Evolutionary conservation across 2,329 filamentous ascomycete species (phyloP).

Genomic region (Penicillium sp.): DNA sequence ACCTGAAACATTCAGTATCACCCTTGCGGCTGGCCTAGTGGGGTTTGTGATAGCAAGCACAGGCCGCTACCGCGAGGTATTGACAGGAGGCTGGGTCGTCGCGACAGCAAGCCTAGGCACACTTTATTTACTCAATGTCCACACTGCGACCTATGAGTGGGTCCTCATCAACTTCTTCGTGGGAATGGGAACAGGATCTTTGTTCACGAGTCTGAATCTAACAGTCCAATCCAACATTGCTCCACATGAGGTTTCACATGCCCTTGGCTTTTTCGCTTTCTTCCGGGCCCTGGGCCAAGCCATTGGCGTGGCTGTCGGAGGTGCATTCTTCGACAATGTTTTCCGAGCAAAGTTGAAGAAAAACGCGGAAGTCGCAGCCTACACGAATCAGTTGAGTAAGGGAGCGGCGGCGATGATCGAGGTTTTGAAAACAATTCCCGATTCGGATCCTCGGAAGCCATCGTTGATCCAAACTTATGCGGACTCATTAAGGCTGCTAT

Average conservation of each 20-base stretch:
- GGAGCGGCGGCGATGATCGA: not conserved
- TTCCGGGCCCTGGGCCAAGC: slow-evolving; percentile 13
- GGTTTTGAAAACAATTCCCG: not conserved
- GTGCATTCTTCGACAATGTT: slow-evolving; percentile 4
- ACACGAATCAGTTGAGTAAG: not conserved
- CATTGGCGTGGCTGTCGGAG: slow-evolving; percentile 15
- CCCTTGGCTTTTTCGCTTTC: slow-evolving; percentile 12
- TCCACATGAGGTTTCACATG: slow-evolving; percentile 5
- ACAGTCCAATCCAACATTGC: slow-evolving; percentile 12
- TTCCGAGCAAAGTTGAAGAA: not conserved
- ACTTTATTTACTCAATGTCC: slow-evolving; percentile 17
- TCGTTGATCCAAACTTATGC: not conserved
- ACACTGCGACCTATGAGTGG: slow-evolving; percentile 56
- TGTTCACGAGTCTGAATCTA: slow-evolving; percentile 9
- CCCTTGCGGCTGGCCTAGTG: slow-evolving; percentile 60
- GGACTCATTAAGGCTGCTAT: not conserved
- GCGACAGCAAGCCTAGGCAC: slow-evolving; percentile 60
- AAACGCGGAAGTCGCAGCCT: not conserved
- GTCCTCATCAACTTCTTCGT: slow-evolving; percentile 58
- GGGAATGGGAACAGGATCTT: slow-evolving; percentile 7
- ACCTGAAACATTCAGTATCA: slow-evolving; percentile 63
- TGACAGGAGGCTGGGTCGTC: slow-evolving; percentile 63
- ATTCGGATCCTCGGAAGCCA: not conserved
- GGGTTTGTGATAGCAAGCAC: slow-evolving; percentile 50
- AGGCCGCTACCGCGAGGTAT: slow-evolving; percentile 60